phyloP scores from a whole-genome alignment of 2,329 filamentous ascomycete species.

The Fusarium annulatum region DNA sequence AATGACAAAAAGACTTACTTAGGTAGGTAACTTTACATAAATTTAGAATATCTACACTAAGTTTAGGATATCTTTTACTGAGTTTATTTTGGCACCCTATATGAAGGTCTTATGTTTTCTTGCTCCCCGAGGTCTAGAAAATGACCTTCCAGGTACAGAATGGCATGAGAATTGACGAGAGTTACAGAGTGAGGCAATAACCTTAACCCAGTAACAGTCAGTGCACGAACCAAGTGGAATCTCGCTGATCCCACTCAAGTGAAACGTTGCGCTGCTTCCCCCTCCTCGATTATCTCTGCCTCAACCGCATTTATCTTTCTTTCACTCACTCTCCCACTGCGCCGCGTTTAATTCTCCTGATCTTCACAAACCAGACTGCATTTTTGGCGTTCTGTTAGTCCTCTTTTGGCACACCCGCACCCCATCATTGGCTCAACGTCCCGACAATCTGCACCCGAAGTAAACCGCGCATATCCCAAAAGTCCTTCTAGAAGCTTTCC shows the following conservation, averaged over 20 bases:
- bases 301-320: neutral
- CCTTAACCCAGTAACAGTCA: neutral
- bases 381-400: neutral
- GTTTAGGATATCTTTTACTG: too few relatives aligned
- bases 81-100: too few relatives aligned
- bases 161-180: neutral
- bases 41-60: too few relatives aligned
- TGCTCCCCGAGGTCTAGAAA: too few relatives aligned
- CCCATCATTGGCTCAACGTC: neutral
- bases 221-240: conserved; percentile 9
- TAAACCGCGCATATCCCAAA: conserved; percentile 7
- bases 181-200: conserved; percentile 2
- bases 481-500: conserved; percentile 29
- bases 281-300: neutral
- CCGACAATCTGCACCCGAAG: neutral
- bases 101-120: too few relatives aligned
- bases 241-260: conserved; percentile 7
- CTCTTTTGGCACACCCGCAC: neutral
- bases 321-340: neutral
- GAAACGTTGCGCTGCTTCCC: conserved; percentile 2
- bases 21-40: too few relatives aligned
- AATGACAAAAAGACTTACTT: too few relatives aligned
- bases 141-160: neutral
- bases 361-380: neutral
- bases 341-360: neutral